Conservation (phyloP, 495 filamentous ascomycete genomes). For the Aspergillus sparsus region DNA sequence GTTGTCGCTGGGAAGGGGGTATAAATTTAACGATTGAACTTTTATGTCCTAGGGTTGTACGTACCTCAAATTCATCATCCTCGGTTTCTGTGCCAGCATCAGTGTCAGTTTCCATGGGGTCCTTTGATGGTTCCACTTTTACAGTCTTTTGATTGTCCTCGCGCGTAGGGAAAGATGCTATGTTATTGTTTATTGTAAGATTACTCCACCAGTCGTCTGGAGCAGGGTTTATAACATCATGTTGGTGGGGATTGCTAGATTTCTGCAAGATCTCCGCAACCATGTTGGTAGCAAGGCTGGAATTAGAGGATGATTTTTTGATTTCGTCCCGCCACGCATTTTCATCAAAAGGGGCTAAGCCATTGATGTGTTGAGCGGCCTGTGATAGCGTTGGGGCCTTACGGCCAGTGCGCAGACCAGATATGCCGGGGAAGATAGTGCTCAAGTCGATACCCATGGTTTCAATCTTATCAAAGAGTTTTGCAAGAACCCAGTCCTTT, state of each 20-base stretch:
- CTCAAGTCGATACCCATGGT: conserved; percentile 65
- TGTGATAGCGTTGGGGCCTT: conserved; percentile 38
- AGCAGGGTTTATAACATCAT: conserved; percentile 22
- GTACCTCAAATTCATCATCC: conserved; percentile 44
- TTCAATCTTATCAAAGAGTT: conserved; percentile 77
- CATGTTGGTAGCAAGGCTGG: conserved; percentile 30
- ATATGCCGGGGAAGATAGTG: conserved; percentile 66
- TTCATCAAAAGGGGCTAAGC: conserved; percentile 49
- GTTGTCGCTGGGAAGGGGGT: conserved; percentile 35
- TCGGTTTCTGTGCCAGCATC: conserved; percentile 30
- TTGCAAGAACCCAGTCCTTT: conserved; percentile 77
- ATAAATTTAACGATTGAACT: conserved; percentile 10
- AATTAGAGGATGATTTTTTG: conserved; percentile 19
- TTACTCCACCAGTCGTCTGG: conserved; percentile 44
- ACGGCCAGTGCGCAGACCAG: conserved; percentile 41
- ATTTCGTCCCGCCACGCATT: conserved; percentile 39
- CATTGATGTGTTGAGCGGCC: conserved; percentile 46
- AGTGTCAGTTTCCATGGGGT: conserved; percentile 19
- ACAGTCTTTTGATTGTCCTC: conserved; percentile 8
- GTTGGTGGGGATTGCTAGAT: background rate
- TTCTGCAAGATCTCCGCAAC: conserved; percentile 27
- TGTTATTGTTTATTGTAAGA: conserved; percentile 23
- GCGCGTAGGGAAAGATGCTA: conserved; percentile 4
- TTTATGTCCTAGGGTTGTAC: conserved; percentile 3
- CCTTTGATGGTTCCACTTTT: conserved; percentile 2